These are phyloP conservation scores for Saccharomycopsis selenospora DNA, from an alignment of 805 yeast species.

Conservation along the genomic window DNA sequence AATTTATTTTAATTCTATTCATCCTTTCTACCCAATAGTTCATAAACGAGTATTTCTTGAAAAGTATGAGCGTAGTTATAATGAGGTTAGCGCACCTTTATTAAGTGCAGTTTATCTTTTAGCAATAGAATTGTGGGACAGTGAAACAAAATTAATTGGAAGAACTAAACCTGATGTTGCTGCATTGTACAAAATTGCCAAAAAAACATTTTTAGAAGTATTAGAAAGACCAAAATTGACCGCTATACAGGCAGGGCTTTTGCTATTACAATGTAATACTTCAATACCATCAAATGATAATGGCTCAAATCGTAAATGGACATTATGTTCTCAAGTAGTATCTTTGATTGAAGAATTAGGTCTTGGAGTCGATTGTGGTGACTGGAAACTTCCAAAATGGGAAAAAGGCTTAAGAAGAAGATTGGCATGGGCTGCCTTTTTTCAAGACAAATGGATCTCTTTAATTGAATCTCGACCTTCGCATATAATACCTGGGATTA, in stretches of 20 bases:
- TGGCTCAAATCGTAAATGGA: constrained; percentile 53
- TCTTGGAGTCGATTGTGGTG: constrained; percentile 79
- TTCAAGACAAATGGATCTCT: constrained; percentile 88
- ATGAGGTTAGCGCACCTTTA: constrained; percentile 87
- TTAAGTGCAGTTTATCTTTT: constrained; percentile 84
- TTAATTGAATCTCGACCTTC: constrained; percentile 79
- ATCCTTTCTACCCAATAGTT: constrained; percentile 85
- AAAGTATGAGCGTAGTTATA: constrained; percentile 81
- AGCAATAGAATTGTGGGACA: constrained; percentile 94
- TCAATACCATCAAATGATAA: constrained; percentile 36
- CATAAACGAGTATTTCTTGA: constrained; percentile 90
- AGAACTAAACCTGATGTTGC: constrained; percentile 73
- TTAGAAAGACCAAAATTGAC: constrained; percentile 83
- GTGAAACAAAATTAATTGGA: constrained; percentile 67
- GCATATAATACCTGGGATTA: constrained; percentile 59
- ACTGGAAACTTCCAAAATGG: constrained; percentile 94
- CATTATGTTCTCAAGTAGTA: constrained; percentile 77
- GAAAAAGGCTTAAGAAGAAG: constrained; percentile 83
- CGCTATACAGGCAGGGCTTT: constrained; percentile 83
- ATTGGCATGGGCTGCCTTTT: constrained; percentile 91
- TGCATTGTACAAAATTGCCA: constrained; percentile 61
- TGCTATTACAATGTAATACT: constrained; percentile 54
- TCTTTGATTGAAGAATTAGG: constrained; percentile 88
- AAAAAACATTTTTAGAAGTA: constrained; percentile 59
- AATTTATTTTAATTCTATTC: constrained; percentile 76